Base-by-base conservation (phyloP, 2,329 filamentous ascomycete species). In the Colletotrichum chrysophilum region DNA sequence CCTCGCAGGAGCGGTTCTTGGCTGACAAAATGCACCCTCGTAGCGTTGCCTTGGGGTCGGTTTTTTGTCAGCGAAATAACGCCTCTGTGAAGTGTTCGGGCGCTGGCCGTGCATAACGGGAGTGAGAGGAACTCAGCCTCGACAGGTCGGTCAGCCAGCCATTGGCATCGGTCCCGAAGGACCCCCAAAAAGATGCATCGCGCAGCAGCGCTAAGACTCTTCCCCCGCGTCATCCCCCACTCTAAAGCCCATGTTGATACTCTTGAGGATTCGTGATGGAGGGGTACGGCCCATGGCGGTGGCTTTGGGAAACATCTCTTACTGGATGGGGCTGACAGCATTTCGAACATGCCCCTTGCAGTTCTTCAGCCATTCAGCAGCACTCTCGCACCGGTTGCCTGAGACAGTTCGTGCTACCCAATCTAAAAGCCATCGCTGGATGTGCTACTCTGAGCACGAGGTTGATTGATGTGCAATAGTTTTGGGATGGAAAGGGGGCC, bases 141-240 rank as follows among this genome's bases (percentile, higher is more conserved):
- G 24, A 56, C 24, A 28, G 24, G 14, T 56, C 43, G 55, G 67
- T 67, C 62, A 56, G 62, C 21, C 38, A 67, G 30, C 69, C 30
- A 30, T 21, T 30, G 52, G 24, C n/a, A 67, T 75, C 72, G 72
- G 72, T 75, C 69, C 72, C 72, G 72, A 75, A n/a, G 38, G 14
- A 26, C 52, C 62, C 43, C 26, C 32, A 58, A 58, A 28, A 38
- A 26, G 16, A 18, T 28, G 38, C 34, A 26, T 64, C 55, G 68
- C 38, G 34, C 55, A 36, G 61, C 61, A 71, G 69, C 72, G 72
- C 72, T 75, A 67, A 70, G 72, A 67, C 72, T 55, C 38, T 66
- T 48, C 30, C 18, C 38, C 28, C 55, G 68, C 69, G 69, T 67
- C 72, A 72, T 67, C 56, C 70, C 62, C 36, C 69, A 58, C 69